These are phyloP conservation scores for Ambrosia hybrid DNA, from an alignment of 140 eudicot species.

Conservation along the genomic window DNA sequence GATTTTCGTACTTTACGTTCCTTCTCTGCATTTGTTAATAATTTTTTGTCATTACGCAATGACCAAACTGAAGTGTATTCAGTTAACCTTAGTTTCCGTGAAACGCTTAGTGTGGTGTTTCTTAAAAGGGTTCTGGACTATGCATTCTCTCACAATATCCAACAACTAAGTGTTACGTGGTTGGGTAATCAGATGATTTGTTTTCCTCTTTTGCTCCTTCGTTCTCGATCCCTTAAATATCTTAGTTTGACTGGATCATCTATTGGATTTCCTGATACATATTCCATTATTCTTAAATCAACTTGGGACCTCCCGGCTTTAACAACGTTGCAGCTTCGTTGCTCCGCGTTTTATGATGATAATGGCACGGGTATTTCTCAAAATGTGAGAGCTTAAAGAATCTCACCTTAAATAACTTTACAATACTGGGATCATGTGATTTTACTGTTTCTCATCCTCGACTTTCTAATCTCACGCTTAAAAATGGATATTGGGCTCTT, in stretches of 20 bases:
- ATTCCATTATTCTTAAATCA: background rate
- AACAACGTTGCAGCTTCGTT: slow-evolving; percentile 1
- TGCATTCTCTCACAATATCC: too few relatives aligned
- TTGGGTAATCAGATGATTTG: too few relatives aligned
- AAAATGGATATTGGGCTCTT: background rate
- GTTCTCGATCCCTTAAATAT: slow-evolving; percentile 15
- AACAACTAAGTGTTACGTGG: background rate
- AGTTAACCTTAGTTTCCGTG: background rate
- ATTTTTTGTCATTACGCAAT: slow-evolving; percentile 5
- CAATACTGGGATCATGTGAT: background rate
- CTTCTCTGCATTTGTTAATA: slow-evolving; percentile 3
- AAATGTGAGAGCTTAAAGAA: slow-evolving; percentile 1
- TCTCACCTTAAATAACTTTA: slow-evolving; percentile 12
- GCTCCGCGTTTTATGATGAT: background rate
- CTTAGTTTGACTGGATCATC: background rate
- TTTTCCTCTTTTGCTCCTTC: background rate
- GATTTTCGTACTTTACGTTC: background rate
- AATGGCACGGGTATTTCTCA: background rate
- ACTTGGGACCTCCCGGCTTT: slow-evolving; percentile 14
- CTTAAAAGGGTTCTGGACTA: background rate
- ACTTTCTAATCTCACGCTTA: background rate
- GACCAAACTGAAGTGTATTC: background rate
- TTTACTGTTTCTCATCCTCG: slow-evolving; percentile 3
- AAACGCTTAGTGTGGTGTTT: background rate
- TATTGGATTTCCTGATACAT: background rate